Evolutionary conservation across 2,329 filamentous ascomycete genomes (phyloP).

Genomic region (Fusarium kyushuense): DNA sequence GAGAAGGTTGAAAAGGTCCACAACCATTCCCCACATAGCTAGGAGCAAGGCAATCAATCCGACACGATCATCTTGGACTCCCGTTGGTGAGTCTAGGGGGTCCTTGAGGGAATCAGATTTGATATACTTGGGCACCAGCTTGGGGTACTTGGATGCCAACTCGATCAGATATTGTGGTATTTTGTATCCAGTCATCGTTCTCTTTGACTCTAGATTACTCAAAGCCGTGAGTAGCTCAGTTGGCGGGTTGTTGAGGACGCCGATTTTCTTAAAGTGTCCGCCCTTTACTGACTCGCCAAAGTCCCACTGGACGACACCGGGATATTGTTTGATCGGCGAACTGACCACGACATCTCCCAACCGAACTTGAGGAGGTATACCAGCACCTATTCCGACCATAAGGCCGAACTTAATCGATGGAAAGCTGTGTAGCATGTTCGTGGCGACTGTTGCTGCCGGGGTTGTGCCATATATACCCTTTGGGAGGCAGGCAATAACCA

Average conservation of each 20-base stretch:
- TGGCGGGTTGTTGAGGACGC: constrained; percentile 11
- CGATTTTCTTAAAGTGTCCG: constrained; percentile 5
- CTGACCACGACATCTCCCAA: constrained; percentile 30
- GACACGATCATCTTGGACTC: neutral
- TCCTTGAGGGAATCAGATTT: neutral
- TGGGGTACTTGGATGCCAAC: constrained; percentile 4
- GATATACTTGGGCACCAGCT: constrained; percentile 9
- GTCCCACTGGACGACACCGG: constrained; percentile 25
- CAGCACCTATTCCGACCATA: constrained; percentile 24
- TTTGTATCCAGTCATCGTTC: neutral
- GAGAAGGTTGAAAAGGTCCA: neutral
- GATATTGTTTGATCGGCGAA: neutral
- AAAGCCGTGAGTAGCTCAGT: constrained; percentile 2
- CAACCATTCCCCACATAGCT: neutral
- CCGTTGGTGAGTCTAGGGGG: neutral
- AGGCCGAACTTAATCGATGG: constrained; percentile 5
- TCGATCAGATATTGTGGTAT: constrained; percentile 13
- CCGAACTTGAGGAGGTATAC: constrained; percentile 10
- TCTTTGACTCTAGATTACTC: constrained; percentile 11
- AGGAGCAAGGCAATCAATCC: neutral
- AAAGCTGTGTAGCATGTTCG: constrained; percentile 10
- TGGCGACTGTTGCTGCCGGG: neutral
- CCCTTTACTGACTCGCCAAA: constrained; percentile 13
- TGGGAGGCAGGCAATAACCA: neutral
- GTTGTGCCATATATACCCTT: neutral